phyloP scores from a whole-genome alignment of 495 filamentous ascomycete genomes.

The Durotheca rogersii region DNA sequence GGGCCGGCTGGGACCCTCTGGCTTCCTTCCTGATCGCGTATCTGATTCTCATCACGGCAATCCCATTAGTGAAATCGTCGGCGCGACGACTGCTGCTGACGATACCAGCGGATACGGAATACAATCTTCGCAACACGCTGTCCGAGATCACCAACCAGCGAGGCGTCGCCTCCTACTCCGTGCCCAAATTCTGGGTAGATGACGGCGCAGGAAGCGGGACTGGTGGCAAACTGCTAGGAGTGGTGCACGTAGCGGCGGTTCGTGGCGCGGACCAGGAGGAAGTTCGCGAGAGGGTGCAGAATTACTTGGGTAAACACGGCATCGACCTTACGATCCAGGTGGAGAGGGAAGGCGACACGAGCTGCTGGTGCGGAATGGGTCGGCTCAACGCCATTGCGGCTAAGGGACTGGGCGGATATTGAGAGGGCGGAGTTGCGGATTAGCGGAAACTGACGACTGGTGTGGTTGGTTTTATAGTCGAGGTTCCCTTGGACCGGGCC shows the following conservation, averaged over 20 bases:
- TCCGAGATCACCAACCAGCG: slow-evolving; percentile 78
- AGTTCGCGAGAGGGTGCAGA: slow-evolving; percentile 65
- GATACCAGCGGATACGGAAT: slow-evolving; percentile 83
- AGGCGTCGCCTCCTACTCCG: slow-evolving; percentile 82
- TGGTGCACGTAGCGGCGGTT: slow-evolving; percentile 78
- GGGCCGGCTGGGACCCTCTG: slow-evolving; percentile 93
- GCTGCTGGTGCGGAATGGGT: slow-evolving; percentile 72
- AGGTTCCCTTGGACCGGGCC: background rate
- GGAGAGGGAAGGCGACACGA: slow-evolving; percentile 71
- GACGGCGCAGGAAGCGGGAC: slow-evolving; percentile 57
- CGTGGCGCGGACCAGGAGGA: slow-evolving; percentile 72
- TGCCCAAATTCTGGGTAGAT: slow-evolving; percentile 92
- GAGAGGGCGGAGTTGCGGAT: slow-evolving; percentile 1
- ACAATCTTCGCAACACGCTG: slow-evolving; percentile 80
- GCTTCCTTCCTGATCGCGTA: slow-evolving; percentile 93
- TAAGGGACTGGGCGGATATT: slow-evolving; percentile 22
- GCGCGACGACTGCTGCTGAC: slow-evolving; percentile 80
- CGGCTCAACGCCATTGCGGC: slow-evolving; percentile 20
- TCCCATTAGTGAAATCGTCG: slow-evolving; percentile 82
- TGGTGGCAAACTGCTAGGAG: slow-evolving; percentile 62
- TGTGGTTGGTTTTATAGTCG: background rate
- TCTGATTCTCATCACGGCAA: slow-evolving; percentile 83
- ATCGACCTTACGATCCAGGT: slow-evolving; percentile 74
- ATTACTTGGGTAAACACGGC: slow-evolving; percentile 58
- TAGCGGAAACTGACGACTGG: background rate